Percentiles rank a stretch among this genome's conserved stretches.
These are phyloP conservation scores for Chrysopogon serrulatus DNA, from an alignment of 176 grass and related monocot genomes.

Conservation along the genomic window DNA sequence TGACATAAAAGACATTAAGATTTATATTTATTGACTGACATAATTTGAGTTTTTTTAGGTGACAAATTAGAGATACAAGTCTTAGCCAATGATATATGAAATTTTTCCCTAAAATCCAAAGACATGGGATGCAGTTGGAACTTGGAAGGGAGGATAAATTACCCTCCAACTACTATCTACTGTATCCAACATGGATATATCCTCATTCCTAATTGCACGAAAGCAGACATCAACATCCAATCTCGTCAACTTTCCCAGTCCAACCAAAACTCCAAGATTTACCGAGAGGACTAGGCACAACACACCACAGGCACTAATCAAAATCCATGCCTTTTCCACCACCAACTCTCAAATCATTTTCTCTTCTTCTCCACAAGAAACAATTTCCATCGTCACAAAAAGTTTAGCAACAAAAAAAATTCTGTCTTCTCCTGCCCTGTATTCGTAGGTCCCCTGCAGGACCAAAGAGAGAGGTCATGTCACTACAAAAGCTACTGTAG, in stretches of 20 bases:
- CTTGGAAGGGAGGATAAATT: not conserved
- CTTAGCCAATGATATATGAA: no score
- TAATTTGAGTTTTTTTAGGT: no score
- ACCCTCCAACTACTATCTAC: conserved; percentile 25
- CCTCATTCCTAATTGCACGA: not conserved
- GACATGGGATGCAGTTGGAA: not conserved
- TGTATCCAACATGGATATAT: not conserved
- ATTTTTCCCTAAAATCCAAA: no score
- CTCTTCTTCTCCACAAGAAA: conserved; percentile 8
- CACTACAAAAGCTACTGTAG: conserved; percentile 31
- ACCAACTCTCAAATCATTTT: conserved; percentile 14
- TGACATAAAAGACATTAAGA: no score
- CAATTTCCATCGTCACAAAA: conserved; percentile 33
- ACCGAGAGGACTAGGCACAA: not conserved
- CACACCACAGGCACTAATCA: not conserved
- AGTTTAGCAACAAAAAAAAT: not conserved
- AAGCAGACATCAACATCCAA: not conserved
- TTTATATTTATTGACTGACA: no score
- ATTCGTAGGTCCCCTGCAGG: not conserved
- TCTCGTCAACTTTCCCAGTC: not conserved
- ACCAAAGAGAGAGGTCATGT: not conserved
- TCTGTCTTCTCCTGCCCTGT: not conserved
- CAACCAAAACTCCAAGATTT: not conserved
- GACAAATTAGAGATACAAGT: no score
- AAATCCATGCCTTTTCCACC: conserved; percentile 1